Conservation (phyloP, 2,329 filamentous ascomycete genomes). For the Neodidymelliopsis sp. region DNA sequence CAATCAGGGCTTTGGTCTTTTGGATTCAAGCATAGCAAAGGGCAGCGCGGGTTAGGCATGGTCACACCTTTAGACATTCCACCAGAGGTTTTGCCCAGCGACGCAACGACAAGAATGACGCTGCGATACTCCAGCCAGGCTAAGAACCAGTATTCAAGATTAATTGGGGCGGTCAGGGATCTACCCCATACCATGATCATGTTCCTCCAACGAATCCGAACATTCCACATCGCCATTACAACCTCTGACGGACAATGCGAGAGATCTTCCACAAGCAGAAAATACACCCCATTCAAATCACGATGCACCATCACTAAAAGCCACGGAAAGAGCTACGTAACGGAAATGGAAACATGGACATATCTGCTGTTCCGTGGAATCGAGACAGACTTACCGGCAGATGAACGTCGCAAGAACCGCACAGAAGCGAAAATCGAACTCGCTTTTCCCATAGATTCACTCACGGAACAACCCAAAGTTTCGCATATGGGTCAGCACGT, state of each 20-base stretch:
- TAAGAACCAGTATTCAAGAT: background rate
- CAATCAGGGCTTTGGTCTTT: slow-evolving; percentile 52
- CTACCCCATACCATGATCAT: background rate
- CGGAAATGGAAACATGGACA: too few species aligned
- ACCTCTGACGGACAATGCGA: too few species aligned
- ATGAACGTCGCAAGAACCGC: background rate
- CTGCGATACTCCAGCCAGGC: background rate
- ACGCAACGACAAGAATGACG: background rate
- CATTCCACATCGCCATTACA: too few species aligned
- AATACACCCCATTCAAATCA: too few species aligned
- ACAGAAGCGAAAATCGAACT: background rate
- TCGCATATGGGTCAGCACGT: background rate
- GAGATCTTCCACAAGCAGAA: too few species aligned
- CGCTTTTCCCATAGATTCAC: too few species aligned
- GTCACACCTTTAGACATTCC: slow-evolving; percentile 53
- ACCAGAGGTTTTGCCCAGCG: background rate
- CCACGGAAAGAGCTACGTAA: too few species aligned
- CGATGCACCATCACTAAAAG: too few species aligned
- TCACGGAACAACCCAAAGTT: background rate
- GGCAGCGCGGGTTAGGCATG: slow-evolving; percentile 61
- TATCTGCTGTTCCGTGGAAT: too few species aligned
- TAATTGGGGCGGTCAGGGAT: background rate
- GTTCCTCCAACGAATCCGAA: too few species aligned
- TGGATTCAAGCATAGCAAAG: slow-evolving; percentile 43
- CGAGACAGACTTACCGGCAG: too few species aligned